phyloP scores from a whole-genome alignment of 2,329 filamentous ascomycete genomes.

The Talaromyces rugulosus region DNA sequence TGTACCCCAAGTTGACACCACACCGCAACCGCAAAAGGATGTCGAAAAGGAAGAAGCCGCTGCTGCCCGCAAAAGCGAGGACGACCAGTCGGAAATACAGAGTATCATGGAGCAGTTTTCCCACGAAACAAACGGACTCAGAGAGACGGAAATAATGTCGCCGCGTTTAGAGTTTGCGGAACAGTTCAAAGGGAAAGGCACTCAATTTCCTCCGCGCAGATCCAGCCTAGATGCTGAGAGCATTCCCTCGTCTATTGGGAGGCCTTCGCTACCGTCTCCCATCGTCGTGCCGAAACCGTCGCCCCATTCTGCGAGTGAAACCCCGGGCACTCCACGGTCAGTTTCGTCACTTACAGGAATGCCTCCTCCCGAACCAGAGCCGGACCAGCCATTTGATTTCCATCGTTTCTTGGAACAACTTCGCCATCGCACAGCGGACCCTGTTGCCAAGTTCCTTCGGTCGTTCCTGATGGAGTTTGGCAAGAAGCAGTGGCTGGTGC shows the following conservation, averaged over 20 bases:
- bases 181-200: constrained; percentile 64
- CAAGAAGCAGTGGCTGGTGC: constrained; percentile 99
- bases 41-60: constrained; percentile 41
- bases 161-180: constrained; percentile 78
- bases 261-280: constrained; percentile 17
- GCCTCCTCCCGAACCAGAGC: constrained; percentile 74
- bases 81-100: constrained; percentile 83
- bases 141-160: constrained; percentile 84
- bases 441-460: constrained; percentile 89
- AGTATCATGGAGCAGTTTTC: constrained; percentile 97
- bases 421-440: constrained; percentile 94
- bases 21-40: constrained; percentile 43
- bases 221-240: constrained; percentile 68
- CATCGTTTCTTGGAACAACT: constrained; percentile 95
- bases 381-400: constrained; percentile 89
- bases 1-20: constrained; percentile 24
- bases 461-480: constrained; percentile 93
- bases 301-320: constrained; percentile 22
- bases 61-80: constrained; percentile 34
- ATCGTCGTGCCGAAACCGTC: constrained; percentile 23
- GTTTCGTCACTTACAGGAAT: constrained; percentile 40
- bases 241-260: constrained; percentile 16
- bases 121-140: constrained; percentile 66
- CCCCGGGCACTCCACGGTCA: constrained; percentile 27
- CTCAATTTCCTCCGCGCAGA: constrained; percentile 73